Evolutionary conservation across 2,329 filamentous ascomycete species (phyloP).

Genomic region (Furcasterigmium furcatum): DNA sequence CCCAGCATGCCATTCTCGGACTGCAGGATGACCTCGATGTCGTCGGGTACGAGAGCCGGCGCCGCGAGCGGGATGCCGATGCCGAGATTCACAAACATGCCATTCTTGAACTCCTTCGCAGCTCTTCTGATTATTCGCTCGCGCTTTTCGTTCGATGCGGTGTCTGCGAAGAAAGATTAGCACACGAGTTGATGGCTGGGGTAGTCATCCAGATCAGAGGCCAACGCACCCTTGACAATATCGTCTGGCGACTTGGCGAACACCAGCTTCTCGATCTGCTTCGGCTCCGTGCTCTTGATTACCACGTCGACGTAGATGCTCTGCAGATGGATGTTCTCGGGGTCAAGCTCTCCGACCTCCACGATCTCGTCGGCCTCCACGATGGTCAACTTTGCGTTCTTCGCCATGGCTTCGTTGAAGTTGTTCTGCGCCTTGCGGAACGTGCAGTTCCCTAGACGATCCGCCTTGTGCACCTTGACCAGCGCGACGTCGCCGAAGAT

Average conservation of each 20-base stretch:
- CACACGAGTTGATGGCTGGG: background rate
- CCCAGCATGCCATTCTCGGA: conserved; percentile 78
- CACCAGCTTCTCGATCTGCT: conserved; percentile 72
- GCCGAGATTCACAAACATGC: conserved; percentile 90
- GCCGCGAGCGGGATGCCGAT: conserved; percentile 95
- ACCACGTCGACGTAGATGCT: conserved; percentile 91
- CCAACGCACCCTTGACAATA: background rate
- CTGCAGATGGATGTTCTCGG: conserved; percentile 79
- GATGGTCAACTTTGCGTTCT: conserved; percentile 86
- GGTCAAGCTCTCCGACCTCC: conserved; percentile 79
- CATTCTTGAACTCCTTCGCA: conserved; percentile 75
- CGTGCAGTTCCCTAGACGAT: conserved; percentile 86
- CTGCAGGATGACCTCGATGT: conserved; percentile 77
- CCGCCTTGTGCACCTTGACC: conserved; percentile 89
- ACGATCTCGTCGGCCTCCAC: conserved; percentile 92
- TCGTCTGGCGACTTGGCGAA: background rate
- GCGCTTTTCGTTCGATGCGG: background rate
- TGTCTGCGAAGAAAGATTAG: background rate
- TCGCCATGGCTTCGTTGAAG: conserved; percentile 93
- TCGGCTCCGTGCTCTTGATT: conserved; percentile 73
- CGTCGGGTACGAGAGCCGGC: conserved; percentile 74
- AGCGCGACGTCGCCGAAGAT: conserved; percentile 92
- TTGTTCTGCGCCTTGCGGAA: conserved; percentile 86
- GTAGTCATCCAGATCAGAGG: background rate
- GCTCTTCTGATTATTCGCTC: background rate